Evolutionary conservation across 441 rosid genomes (phyloP).

Genomic region (Brassica hybrid): DNA sequence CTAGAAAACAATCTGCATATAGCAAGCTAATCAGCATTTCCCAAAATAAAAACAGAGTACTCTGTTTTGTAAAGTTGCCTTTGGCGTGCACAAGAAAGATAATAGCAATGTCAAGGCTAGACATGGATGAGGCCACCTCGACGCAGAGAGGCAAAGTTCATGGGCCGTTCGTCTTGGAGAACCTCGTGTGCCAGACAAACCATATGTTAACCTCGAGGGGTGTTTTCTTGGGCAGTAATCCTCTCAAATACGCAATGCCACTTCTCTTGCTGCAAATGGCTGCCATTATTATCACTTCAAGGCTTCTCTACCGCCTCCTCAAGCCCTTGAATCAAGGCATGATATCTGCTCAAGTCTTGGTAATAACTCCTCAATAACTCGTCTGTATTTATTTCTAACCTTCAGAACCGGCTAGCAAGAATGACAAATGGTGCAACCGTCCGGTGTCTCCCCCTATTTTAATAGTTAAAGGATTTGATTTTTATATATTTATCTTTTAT

Average conservation of each 20-base stretch:
- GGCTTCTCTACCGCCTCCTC: slow-evolving; percentile 47
- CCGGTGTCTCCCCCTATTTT: no score
- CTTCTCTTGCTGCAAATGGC: slow-evolving; percentile 53
- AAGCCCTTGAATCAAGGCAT: slow-evolving; percentile 62
- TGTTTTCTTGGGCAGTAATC: slow-evolving; percentile 55
- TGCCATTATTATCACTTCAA: slow-evolving; percentile 48
- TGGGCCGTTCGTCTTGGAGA: slow-evolving; percentile 34
- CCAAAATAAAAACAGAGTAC: slow-evolving; percentile 24
- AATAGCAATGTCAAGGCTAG: slow-evolving; percentile 22
- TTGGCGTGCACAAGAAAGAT: slow-evolving; percentile 1
- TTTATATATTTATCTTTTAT: no score
- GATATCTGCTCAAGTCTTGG: slow-evolving; percentile 58
- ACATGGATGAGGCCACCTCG: slow-evolving; percentile 18
- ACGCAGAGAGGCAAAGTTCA: slow-evolving; percentile 39
- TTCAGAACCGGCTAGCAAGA: background rate
- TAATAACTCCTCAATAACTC: slow-evolving; percentile 19
- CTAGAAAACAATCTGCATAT: no score
- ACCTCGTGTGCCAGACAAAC: slow-evolving; percentile 41
- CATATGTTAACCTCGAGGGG: slow-evolving; percentile 48
- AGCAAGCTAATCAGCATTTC: no score
- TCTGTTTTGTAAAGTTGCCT: slow-evolving; percentile 31
- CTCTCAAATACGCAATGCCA: slow-evolving; percentile 54
- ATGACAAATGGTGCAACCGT: no score
- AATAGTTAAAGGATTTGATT: no score
- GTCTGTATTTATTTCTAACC: background rate